Evolutionary conservation across 2,329 filamentous ascomycete genomes (phyloP).

Genomic region (Cladosporium sp.): DNA sequence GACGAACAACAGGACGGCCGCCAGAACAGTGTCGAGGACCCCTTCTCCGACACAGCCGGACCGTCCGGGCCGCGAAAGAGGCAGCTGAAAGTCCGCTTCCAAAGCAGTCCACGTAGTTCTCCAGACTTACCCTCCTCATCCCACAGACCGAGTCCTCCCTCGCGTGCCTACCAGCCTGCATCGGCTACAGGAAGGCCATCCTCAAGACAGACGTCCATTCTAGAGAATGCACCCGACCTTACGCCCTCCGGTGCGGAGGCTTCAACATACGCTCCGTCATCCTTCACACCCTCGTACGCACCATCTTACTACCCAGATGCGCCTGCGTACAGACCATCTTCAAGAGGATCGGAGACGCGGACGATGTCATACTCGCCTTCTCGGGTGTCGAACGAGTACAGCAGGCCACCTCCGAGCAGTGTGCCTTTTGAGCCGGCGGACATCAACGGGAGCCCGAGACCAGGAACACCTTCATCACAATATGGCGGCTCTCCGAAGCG

Average conservation of each 20-base stretch:
- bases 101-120: conserved; percentile 20
- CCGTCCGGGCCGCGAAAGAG: conserved; percentile 22
- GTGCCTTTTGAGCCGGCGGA: conserved; percentile 79
- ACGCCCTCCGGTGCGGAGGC: conserved; percentile 55
- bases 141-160: conserved; percentile 37
- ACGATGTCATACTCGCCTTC: conserved; percentile 51
- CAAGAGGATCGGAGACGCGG: conserved; percentile 49
- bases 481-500: conserved; percentile 84
- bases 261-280: conserved; percentile 49
- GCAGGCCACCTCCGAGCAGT: conserved; percentile 63
- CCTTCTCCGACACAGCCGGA: conserved; percentile 15
- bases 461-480: conserved; percentile 80
- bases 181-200: conserved; percentile 36
- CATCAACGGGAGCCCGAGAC: conserved; percentile 80
- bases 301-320: conserved; percentile 9
- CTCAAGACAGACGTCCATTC: conserved; percentile 45
- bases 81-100: conserved; percentile 28
- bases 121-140: conserved; percentile 28
- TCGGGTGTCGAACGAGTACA: conserved; percentile 54
- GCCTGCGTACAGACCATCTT: conserved; percentile 48
- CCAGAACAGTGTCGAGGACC: neutral
- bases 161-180: conserved; percentile 46
- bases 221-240: conserved; percentile 45
- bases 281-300: conserved; percentile 2
- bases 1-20: neutral